Evolutionary conservation across 1,139 yeast genomes (phyloP).

Genomic region (Yamadazyma songkhlaensis): DNA sequence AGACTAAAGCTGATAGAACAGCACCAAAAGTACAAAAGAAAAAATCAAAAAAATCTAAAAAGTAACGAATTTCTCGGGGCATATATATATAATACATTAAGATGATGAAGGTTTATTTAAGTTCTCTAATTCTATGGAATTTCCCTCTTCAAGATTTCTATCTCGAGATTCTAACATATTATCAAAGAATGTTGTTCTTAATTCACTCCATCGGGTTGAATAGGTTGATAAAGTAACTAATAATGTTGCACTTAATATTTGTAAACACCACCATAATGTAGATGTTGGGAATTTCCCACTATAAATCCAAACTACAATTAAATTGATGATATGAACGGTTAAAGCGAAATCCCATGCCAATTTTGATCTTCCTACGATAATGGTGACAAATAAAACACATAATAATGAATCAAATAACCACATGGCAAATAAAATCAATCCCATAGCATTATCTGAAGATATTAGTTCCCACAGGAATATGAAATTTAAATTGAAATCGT

Average conservation of each 20-base stretch:
- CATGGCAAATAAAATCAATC: slow-evolving; percentile 64
- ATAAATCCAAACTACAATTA: slow-evolving; percentile 66
- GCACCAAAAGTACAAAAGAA: slow-evolving; percentile 7
- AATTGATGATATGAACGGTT: slow-evolving; percentile 79
- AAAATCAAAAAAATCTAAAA: slow-evolving; percentile 10
- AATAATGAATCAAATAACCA: slow-evolving; percentile 81
- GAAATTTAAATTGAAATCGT: slow-evolving; percentile 61
- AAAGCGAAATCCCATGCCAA: slow-evolving; percentile 95
- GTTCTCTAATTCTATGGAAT: slow-evolving; percentile 8
- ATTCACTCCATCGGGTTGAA: slow-evolving; percentile 84
- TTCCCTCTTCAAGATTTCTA: slow-evolving; percentile 8
- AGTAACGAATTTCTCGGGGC: slow-evolving; percentile 1
- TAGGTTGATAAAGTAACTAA: slow-evolving; percentile 82
- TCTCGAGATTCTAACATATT: slow-evolving; percentile 59
- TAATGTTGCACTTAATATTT: slow-evolving; percentile 60
- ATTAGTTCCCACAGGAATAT: slow-evolving; percentile 82
- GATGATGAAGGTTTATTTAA: slow-evolving; percentile 4
- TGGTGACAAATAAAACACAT: slow-evolving; percentile 78
- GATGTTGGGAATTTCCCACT: slow-evolving; percentile 67
- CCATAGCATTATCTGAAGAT: slow-evolving; percentile 74
- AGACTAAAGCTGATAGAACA: slow-evolving; percentile 65
- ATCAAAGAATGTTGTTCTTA: slow-evolving; percentile 85
- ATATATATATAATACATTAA: slow-evolving; percentile 3
- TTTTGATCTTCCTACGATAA: slow-evolving; percentile 88
- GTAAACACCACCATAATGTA: slow-evolving; percentile 83